Percentiles rank a stretch among this genome's conserved stretches.
Evolutionary conservation across 805 yeast genomes (phyloP).

Genomic region (Pichia pseudocactophila): DNA sequence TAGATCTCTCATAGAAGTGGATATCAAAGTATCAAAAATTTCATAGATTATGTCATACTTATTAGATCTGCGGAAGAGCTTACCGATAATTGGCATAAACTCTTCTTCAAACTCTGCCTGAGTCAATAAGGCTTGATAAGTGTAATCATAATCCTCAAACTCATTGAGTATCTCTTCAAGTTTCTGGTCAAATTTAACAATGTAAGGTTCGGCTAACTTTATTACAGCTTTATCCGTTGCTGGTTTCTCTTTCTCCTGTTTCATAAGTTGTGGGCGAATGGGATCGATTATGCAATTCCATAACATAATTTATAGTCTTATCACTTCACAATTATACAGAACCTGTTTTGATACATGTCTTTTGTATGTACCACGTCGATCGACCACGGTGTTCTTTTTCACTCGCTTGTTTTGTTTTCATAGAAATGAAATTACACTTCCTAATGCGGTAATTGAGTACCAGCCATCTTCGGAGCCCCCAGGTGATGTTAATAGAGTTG

Average conservation of each 20-base stretch:
- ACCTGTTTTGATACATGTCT: no score
- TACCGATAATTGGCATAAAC: conserved; percentile 13
- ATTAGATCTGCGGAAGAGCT: conserved; percentile 10
- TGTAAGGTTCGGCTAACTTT: background rate
- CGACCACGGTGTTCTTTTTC: background rate
- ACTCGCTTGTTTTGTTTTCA: background rate
- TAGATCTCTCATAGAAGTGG: conserved; percentile 5
- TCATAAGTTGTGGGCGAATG: no score
- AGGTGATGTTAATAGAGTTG: no score
- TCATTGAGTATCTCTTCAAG: conserved; percentile 15
- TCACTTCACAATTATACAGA: no score
- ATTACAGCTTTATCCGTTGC: background rate
- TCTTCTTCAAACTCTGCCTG: conserved; percentile 19
- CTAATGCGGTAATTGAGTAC: background rate
- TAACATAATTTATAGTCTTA: no score
- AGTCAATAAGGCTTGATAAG: conserved; percentile 15
- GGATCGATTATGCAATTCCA: no score
- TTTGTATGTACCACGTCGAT: no score
- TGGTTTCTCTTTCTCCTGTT: no score
- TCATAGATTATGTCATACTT: conserved; percentile 11
- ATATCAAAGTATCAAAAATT: conserved; percentile 12
- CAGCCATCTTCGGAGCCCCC: background rate
- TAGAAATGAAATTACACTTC: background rate
- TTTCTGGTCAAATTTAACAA: conserved; percentile 4
- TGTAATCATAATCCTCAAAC: conserved; percentile 16